Base-by-base conservation (phyloP, 345 rosid species). In the Arabidopsis thaliana region DNA sequence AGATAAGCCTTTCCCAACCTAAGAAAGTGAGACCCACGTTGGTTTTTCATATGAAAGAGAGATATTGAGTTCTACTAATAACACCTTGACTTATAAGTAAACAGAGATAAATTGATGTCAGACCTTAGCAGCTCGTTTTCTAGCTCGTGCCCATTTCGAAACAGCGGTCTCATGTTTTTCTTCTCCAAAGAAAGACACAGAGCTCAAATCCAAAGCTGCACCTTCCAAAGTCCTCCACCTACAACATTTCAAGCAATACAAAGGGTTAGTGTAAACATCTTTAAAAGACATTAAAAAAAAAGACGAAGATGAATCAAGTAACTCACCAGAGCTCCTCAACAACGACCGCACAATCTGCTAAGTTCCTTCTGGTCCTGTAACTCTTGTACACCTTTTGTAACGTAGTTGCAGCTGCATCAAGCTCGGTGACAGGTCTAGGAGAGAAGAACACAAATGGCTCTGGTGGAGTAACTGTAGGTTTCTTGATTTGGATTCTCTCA, bases 371-470 rank as follows among this genome's bases (percentile, higher is more conserved):
- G 0, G 97, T 94, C 77, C 97, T 63, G 82, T 91, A 91, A 70
- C 99, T 90, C 85, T 89, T 95, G 46, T 91, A 95, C 6, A 90
- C 89, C 61, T 95, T 95, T 49, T 95, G 99, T 50, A 95, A 20
- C 70, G 75, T 95, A 72, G 87, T 85, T 0, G 99, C 99, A 13
- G 91, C 96, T 42, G 85, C 87, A 75, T 90, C 87, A 34, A 87
- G 88, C 87, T 87, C 92, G 13, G 36, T 77, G 41, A 76, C 60
- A 0, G 91, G 93, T 74, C 80, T 84, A 16, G 96, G 93, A 9
- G 96, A 87, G 40, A 83, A 76, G 55, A 82, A 75, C 30, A 75
- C 68, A 56, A 79, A 63, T 45, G 88, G 84, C 28, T 84, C 79
- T 72, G 89, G 92, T 11, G 82, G 69, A 62, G 33, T 50, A 4